Conservation (phyloP, 805 yeast species). For the Kuraishia molischiana region DNA sequence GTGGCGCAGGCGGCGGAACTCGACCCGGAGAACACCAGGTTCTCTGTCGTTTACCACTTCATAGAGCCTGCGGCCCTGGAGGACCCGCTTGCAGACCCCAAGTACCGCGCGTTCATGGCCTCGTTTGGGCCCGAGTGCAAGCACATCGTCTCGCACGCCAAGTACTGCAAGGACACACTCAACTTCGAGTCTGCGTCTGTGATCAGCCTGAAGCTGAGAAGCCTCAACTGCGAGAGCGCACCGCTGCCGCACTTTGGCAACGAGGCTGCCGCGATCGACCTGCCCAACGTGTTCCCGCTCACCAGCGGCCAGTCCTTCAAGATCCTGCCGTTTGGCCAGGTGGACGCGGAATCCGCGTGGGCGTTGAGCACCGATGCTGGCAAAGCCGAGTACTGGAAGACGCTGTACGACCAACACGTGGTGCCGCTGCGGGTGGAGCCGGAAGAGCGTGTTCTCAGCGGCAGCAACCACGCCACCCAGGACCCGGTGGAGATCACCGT, state of each 20-base stretch:
- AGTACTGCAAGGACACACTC: conserved; percentile 50
- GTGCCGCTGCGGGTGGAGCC: background rate
- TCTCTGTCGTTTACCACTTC: conserved; percentile 63
- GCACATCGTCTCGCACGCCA: conserved; percentile 70
- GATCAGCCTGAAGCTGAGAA: conserved; percentile 45
- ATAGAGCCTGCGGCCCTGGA: conserved; percentile 46
- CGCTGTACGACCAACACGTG: conserved; percentile 21
- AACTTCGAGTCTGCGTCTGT: conserved; percentile 47
- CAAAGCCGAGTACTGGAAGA: conserved; percentile 16
- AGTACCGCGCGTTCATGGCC: conserved; percentile 40
- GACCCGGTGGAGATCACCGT: conserved; percentile 62
- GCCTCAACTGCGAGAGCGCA: conserved; percentile 33
- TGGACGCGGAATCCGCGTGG: background rate
- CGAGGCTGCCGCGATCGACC: conserved; percentile 11
- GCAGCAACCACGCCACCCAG: background rate
- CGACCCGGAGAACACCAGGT: conserved; percentile 18
- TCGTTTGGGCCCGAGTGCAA: conserved; percentile 39
- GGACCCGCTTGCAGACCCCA: conserved; percentile 29
- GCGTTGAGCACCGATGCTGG: conserved; percentile 1
- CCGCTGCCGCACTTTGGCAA: conserved; percentile 28
- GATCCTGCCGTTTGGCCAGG: conserved; percentile 10
- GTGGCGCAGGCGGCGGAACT: conserved; percentile 17
- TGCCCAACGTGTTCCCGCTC: conserved; percentile 15
- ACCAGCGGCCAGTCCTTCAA: conserved; percentile 17
- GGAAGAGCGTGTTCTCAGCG: background rate